Evolutionary conservation across 1,284 basidiomycete species (phyloP).

Genomic region (Austroboletus rostrupii): DNA sequence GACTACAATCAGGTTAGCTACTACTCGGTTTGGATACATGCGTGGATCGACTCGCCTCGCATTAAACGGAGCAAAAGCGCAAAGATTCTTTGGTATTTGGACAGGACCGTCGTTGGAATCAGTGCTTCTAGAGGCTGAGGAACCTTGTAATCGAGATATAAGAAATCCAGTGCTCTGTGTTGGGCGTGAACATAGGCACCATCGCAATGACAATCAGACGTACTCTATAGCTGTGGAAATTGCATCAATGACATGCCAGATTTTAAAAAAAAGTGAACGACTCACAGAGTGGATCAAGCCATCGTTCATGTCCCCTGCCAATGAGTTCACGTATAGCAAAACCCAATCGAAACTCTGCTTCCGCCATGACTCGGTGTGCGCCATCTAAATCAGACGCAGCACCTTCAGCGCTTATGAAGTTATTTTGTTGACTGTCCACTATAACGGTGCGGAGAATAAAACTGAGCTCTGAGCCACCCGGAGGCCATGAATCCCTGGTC

Average conservation of each 20-base stretch:
- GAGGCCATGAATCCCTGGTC: slow-evolving; percentile 76
- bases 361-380: slow-evolving; percentile 42
- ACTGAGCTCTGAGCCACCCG: slow-evolving; percentile 77
- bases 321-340: slow-evolving; percentile 76
- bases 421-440: slow-evolving; percentile 60
- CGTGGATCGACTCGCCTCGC: slow-evolving; percentile 49
- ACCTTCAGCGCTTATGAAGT: slow-evolving; percentile 6
- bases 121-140: slow-evolving; percentile 68
- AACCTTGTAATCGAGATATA: slow-evolving; percentile 83
- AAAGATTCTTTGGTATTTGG: slow-evolving; percentile 83
- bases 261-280: slow-evolving; percentile 11
- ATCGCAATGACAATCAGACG: slow-evolving; percentile 34
- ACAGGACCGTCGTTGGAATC: slow-evolving; percentile 64
- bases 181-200: slow-evolving; percentile 46
- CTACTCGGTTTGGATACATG: neutral
- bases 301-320: slow-evolving; percentile 62
- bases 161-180: slow-evolving; percentile 75
- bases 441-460: slow-evolving; percentile 78
- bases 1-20: slow-evolving; percentile 40
- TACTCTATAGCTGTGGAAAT: slow-evolving; percentile 24
- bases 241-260: slow-evolving; percentile 10
- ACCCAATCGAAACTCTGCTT: slow-evolving; percentile 74
- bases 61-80: slow-evolving; percentile 73
- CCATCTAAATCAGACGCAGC: slow-evolving; percentile 17
- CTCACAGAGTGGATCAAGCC: slow-evolving; percentile 75